Evolutionary conservation across 352 stramenopile genomes (phyloP), one percentile per base, ranked within the genome.

Genomic region (Blastocystis sp.): DNA sequence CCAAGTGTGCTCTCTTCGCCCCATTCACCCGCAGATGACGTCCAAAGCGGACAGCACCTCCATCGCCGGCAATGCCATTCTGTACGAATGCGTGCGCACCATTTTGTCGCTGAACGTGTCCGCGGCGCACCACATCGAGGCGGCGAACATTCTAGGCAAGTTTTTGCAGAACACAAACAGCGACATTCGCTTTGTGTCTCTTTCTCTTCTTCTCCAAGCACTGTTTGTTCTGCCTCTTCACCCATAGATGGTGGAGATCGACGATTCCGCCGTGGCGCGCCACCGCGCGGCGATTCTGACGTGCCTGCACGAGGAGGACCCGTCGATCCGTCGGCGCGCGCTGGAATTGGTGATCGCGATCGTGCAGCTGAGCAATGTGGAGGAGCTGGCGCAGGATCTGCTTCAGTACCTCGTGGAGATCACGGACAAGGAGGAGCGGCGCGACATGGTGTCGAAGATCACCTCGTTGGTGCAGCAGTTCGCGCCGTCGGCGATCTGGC

Each of bases 161-260:
- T 99, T 99, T 90, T 89, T 99, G 61, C 92, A 98, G 7, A 98
- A 99, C 91, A 94, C 95, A 11, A 96, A 99, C 92, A 99, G 99
- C 91, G 99, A 99, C 91, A 99, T 99, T 91, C 95, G 97, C n/a
- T 99, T 99, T 89, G 97, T 99, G 42, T 97, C 96, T 40, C 92
- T 99, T n/a, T 82, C 79, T 10, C 62, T 74, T 14, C 28, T 87
- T 24, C 52, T 70, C 48, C 60, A 65, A 24, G 60, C 24, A 57
- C 60, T 6, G 60, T n/a, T 65, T n/a, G 40, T 10, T 59, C 24
- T 6, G 65, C 6, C 14, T 17, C 17, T 76, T 59, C 38, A 24
- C n/a, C 19, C 65, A 40, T 40, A 74, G 34, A 74, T 87, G 59
- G 60, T 45, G 11, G 43, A 42, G 19, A 87, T 74, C 54, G 77